These are phyloP conservation scores for Kodamaea lidongshanica DNA, from an alignment of 805 yeast genomes.

Conservation along the genomic window DNA sequence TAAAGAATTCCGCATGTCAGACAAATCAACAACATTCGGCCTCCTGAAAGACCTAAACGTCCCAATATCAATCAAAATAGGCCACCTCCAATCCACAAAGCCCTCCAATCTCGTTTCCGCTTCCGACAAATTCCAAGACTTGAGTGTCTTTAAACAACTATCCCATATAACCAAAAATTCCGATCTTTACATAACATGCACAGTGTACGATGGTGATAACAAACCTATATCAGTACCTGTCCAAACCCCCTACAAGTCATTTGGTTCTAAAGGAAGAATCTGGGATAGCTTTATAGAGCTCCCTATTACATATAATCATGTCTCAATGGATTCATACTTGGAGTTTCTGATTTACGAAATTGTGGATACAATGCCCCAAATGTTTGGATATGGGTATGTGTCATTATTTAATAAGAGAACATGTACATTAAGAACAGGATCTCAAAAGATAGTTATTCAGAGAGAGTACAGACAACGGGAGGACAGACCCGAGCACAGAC, in stretches of 20 bases:
- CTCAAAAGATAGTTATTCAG: slow-evolving; percentile 56
- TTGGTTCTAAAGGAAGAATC: slow-evolving; percentile 32
- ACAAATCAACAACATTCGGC: slow-evolving; percentile 34
- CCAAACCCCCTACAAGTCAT: slow-evolving; percentile 32
- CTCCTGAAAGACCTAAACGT: slow-evolving; percentile 31
- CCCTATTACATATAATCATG: slow-evolving; percentile 65
- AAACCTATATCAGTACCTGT: slow-evolving; percentile 23
- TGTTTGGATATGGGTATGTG: slow-evolving; percentile 58
- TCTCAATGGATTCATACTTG: slow-evolving; percentile 58
- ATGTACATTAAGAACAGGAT: slow-evolving; percentile 63
- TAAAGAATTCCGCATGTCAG: too few species aligned
- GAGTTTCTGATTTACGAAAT: slow-evolving; percentile 65
- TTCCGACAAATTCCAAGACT: slow-evolving; percentile 32
- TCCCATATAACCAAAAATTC: slow-evolving; percentile 28
- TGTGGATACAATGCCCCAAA: slow-evolving; percentile 43
- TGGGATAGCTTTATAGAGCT: slow-evolving; percentile 74
- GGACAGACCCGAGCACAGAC: too few species aligned
- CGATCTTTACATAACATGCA: slow-evolving; percentile 27
- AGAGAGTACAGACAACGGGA: too few species aligned
- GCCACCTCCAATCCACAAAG: slow-evolving; percentile 21
- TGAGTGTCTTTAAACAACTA: slow-evolving; percentile 28
- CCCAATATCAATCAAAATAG: slow-evolving; percentile 30
- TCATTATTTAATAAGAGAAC: slow-evolving; percentile 48
- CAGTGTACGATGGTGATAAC: slow-evolving; percentile 29
- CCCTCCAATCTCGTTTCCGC: slow-evolving; percentile 15